Evolutionary conservation across 2,329 filamentous ascomycete species (phyloP).

Genomic region (Arthrocladium fulminans): DNA sequence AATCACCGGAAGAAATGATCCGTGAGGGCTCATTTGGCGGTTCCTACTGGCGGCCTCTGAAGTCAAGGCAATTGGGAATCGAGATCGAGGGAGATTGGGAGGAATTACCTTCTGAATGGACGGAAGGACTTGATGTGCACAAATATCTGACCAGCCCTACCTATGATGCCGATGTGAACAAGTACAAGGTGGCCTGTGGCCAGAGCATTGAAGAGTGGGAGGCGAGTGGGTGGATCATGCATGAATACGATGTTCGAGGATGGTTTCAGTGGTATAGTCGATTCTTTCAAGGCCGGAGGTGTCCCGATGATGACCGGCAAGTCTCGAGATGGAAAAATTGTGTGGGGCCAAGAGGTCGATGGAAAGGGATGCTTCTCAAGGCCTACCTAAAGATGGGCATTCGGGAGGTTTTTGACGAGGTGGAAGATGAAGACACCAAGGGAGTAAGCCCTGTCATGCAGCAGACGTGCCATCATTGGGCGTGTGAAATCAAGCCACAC

Average conservation of each 20-base stretch:
- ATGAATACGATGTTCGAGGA: constrained; percentile 44
- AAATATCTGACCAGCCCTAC: constrained; percentile 32
- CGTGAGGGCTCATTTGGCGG: constrained; percentile 47
- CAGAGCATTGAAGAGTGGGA: constrained; percentile 51
- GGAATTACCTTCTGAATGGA: constrained; percentile 40
- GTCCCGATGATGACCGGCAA: constrained; percentile 46
- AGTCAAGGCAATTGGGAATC: constrained; percentile 35
- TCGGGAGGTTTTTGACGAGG: constrained; percentile 38
- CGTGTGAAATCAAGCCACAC: constrained; percentile 44
- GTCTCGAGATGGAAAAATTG: constrained; percentile 45
- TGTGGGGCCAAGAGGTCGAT: constrained; percentile 43
- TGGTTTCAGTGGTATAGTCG: constrained; percentile 52
- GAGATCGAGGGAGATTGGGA: constrained; percentile 40
- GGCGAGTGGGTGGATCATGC: constrained; percentile 47
- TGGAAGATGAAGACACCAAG: constrained; percentile 6
- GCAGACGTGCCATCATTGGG: constrained; percentile 51
- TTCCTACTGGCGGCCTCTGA: constrained; percentile 43
- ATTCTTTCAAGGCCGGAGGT: constrained; percentile 44
- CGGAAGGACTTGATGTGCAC: constrained; percentile 29
- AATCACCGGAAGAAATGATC: constrained; percentile 44
- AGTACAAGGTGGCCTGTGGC: constrained; percentile 45
- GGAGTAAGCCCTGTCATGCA: constrained; percentile 49
- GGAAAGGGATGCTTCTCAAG: constrained; percentile 44
- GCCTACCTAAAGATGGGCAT: constrained; percentile 43
- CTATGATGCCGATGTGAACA: constrained; percentile 45